Base-by-base conservation (phyloP, 192 early-diverging fungal genomes). In the Podila horticola region DNA sequence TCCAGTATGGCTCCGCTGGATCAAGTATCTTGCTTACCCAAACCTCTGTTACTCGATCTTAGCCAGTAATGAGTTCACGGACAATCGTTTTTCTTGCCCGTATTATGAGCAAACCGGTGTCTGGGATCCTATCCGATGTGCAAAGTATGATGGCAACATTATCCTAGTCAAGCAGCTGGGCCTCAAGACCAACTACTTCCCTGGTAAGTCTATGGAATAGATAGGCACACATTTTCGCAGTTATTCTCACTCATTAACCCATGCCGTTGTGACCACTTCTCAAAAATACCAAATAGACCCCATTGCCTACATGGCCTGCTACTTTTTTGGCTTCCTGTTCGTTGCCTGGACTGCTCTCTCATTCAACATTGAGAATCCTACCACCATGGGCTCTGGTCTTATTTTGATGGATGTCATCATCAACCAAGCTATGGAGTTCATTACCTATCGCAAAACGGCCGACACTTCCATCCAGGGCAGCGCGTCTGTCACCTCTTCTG, bases 1-100 rank as follows among this genome's bases (percentile, higher is more conserved):
- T 41, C 76, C 76, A 13, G 76, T 31, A 5, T 81, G 76, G 76
- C 51, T 81, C 9, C 71, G 71, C 19, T 81, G 76, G 76, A 81
- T 81, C 36, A 62, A 52, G 20, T 72, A 72, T 22, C 15, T 81
- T n/a, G 71, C 76, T 3, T 81, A 72, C 15, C 51, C 70, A 19
- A 81, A 69, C 61, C 8, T 69, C 5, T 62, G 76, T 36, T 81
- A 72, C 34, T 34, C 17, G 20, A 73, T 81, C 31, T 33, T 81
- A 52, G 76, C 71, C 31, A 81, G 76, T 57, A 81, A 81, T 24
- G 76, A 81, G 28, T 68, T 72, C 31, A 81, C 76, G 10, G 66
- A 81, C 34, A 34, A 69, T 15, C 36, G 66, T 3, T 81, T 72
- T 57, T 51, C 17, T 4, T 81, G 76, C 28, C 76, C 71, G 19